Evolutionary conservation across 257 asterid species (phyloP), one percentile per base, ranked within the genome.

Genomic region (Echium plantagineum): DNA sequence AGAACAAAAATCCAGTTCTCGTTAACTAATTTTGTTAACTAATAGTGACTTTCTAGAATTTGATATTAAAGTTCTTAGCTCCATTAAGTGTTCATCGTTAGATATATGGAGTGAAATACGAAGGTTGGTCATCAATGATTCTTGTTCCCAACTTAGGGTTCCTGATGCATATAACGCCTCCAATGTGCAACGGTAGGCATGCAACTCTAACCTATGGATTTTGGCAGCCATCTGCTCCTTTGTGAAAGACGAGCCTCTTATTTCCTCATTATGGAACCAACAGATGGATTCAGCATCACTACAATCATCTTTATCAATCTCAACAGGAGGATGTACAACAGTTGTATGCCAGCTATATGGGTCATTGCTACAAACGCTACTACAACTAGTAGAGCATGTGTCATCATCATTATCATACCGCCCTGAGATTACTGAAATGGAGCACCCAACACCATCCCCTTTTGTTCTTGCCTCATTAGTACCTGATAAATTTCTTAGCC

Each of bases 121-220:
- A 57, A 78, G 80, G 60, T 74, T 74, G 65, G 83, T 74, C 58
- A 78, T 63, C 74, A 78, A 66, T 32, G 76, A 59, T 74, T 78
- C 83, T 58, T 74, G 80, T 69, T 75, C 83, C 83, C 83, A 78
- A 69, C 83, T 78, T 62, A 78, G 69, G 52, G 80, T 80, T 63
- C 83, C 83, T 19, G 70, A 78, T 52, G 83, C 83, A 71, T 71
- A 69, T 70, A 78, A 71, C 31, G 80, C 83, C 80, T 66, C 80
- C 78, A 78, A 59, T 19, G 80, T 78, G 62, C 76, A 63, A 51
- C 80, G 78, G 60, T 78, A 78, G 48, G 83, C 83, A 71, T 72
- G 69, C 78, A 78, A 71, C 75, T 78, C 80, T 69, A 78, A 66
- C 76, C 71, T 73, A 63, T 70, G 83, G 63, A 78, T 66, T 69